These are phyloP conservation scores for Aspergillus neoniger DNA, from an alignment of 2,329 filamentous ascomycete genomes.

Conservation along the genomic window DNA sequence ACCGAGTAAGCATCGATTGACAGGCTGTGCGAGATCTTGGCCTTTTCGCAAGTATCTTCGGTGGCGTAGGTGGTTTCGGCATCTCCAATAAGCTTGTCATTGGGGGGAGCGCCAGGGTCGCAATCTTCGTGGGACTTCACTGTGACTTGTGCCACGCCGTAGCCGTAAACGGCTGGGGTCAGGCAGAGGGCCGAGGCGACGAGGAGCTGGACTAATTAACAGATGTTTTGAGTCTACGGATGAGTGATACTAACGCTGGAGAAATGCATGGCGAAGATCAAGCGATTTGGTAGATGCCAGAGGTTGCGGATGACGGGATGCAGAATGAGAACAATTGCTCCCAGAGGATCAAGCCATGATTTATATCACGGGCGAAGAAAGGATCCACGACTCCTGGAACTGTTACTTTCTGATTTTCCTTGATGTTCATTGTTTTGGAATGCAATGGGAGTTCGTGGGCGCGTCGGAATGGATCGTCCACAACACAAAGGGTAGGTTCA, in stretches of 20 bases:
- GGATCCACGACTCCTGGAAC: background rate
- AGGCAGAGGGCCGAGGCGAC: constrained; percentile 17
- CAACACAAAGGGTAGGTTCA: background rate
- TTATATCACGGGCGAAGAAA: background rate
- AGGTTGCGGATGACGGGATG: background rate
- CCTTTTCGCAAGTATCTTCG: constrained; percentile 14
- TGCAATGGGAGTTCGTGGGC: background rate
- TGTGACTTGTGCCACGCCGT: constrained; percentile 16
- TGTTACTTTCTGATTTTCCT: background rate
- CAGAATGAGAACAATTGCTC: background rate
- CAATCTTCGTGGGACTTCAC: constrained; percentile 16
- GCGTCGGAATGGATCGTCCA: background rate
- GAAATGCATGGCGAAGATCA: constrained; percentile 15
- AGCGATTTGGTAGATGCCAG: background rate
- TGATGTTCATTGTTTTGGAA: background rate
- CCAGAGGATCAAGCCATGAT: background rate
- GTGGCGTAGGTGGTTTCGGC: constrained; percentile 5
- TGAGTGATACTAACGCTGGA: constrained; percentile 12
- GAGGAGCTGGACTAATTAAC: constrained; percentile 9
- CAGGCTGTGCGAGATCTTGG: constrained; percentile 22
- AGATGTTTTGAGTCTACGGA: background rate
- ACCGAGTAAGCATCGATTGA: constrained; percentile 20
- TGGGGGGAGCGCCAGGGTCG: background rate
- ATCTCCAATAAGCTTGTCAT: background rate
- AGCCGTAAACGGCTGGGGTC: constrained; percentile 17